Evolutionary conservation across 768 basidiomycete species (phyloP).

Genomic region (Leccinum broughii): DNA sequence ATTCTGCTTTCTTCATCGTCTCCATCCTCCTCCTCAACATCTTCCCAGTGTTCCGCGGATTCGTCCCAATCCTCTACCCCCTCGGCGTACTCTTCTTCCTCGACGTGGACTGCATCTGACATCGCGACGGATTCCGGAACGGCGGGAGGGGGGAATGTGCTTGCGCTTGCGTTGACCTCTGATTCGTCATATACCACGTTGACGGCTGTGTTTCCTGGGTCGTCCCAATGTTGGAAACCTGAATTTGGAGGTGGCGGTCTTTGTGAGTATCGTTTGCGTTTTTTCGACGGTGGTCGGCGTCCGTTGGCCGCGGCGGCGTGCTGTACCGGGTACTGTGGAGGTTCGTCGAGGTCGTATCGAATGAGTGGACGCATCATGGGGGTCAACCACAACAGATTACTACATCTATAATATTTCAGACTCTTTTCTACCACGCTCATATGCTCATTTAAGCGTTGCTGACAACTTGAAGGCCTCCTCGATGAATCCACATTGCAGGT

Average conservation of each 20-base stretch:
- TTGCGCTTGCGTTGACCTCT: not conserved
- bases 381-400: not conserved
- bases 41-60: slow-evolving; percentile 7
- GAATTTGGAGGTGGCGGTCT: slow-evolving; percentile 10
- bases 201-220: slow-evolving; percentile 31
- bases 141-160: not conserved
- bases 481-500: no score
- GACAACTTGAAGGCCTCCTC: no score
- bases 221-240: slow-evolving; percentile 45
- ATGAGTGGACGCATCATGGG: slow-evolving; percentile 29
- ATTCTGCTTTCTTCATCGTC: slow-evolving; percentile 58
- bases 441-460: no score
- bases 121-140: not conserved
- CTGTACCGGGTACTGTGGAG: not conserved
- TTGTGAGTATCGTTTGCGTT: slow-evolving; percentile 38
- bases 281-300: slow-evolving; percentile 48
- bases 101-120: not conserved
- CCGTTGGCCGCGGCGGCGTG: not conserved
- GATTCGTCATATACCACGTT: slow-evolving; percentile 28
- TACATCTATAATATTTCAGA: no score
- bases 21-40: slow-evolving; percentile 26
- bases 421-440: no score
- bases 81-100: slow-evolving; percentile 25
- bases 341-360: slow-evolving; percentile 29
- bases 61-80: slow-evolving; percentile 17